Evolutionary conservation across 306 rosid species (phyloP).

Genomic region (Citrullus mucosospermus): DNA sequence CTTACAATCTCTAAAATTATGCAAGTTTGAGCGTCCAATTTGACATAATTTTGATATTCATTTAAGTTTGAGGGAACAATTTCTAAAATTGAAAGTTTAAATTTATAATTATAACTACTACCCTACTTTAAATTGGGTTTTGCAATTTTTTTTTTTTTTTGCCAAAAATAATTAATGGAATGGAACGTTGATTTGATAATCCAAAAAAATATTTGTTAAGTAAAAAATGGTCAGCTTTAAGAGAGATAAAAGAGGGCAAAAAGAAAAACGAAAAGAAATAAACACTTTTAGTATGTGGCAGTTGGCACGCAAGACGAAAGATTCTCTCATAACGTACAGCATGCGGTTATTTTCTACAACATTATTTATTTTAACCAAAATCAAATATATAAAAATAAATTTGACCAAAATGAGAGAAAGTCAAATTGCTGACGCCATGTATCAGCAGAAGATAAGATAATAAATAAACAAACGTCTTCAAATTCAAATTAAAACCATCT

Average conservation of each 20-base stretch:
- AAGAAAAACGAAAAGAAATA: not conserved
- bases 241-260: no score
- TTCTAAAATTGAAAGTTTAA: no score
- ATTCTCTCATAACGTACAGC: not conserved
- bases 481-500: not conserved
- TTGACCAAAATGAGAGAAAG: not conserved
- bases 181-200: no score
- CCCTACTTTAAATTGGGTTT: no score
- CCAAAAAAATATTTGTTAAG: not conserved
- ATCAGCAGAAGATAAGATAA: not conserved
- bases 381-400: no score
- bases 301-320: not conserved
- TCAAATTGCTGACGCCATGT: not conserved
- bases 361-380: not conserved
- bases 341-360: not conserved
- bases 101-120: no score
- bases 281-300: not conserved
- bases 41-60: no score
- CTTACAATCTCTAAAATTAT: no score
- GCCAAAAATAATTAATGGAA: no score
- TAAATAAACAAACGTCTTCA: not conserved
- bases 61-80: no score
- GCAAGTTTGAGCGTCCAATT: no score
- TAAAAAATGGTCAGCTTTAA: not conserved
- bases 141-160: no score